Conservation (phyloP, 768 basidiomycete species). For the Rhodotorula paludigena region DNA sequence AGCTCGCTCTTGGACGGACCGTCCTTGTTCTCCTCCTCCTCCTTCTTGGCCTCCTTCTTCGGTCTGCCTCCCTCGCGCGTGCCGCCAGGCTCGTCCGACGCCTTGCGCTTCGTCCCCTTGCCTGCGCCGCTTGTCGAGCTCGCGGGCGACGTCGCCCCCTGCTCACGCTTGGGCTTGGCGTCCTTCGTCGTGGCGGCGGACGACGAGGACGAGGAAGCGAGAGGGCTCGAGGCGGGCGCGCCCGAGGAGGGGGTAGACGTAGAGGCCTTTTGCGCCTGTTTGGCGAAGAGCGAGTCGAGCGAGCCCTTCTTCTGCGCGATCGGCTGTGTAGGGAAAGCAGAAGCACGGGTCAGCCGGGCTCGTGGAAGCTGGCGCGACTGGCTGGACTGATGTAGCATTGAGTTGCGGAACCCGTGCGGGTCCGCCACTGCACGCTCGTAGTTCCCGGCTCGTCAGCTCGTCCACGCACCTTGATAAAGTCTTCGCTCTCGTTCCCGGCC, state of each 20-base stretch:
- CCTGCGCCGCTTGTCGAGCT: no score
- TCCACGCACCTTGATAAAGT: conserved; percentile 58
- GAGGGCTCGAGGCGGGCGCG: background rate
- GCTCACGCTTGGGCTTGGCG: no score
- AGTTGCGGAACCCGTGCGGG: no score
- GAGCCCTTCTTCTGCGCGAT: conserved; percentile 27
- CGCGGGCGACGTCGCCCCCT: no score
- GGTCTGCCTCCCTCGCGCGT: no score
- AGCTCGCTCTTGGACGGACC: background rate
- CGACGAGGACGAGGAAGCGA: no score
- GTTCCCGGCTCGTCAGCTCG: no score
- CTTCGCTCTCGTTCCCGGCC: conserved; percentile 74
- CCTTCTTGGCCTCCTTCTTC: background rate
- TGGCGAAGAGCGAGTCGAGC: conserved; percentile 69
- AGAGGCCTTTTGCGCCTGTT: conserved; percentile 50
- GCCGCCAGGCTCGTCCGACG: no score
- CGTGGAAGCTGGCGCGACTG: no score
- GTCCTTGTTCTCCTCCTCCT: background rate
- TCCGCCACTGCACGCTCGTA: no score
- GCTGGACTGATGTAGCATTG: no score
- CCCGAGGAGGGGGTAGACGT: background rate
- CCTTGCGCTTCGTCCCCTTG: background rate
- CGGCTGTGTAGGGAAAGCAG: conserved; percentile 1
- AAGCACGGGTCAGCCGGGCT: background rate
- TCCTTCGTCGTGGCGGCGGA: no score